Conservation (phyloP, 2,329 filamentous ascomycete species). For the Phoma sp. region DNA sequence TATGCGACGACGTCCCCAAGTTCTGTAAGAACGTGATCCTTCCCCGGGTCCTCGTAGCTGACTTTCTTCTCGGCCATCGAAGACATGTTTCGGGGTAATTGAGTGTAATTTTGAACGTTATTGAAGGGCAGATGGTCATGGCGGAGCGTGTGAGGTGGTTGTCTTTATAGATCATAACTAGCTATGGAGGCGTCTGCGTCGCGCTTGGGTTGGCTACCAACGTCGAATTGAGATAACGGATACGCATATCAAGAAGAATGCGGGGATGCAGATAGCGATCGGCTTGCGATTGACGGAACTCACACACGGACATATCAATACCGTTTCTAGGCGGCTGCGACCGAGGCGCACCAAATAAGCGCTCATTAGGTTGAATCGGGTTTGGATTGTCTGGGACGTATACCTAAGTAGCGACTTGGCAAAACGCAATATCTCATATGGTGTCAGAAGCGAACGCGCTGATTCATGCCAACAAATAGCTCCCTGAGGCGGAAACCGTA, state of each 20-base stretch:
- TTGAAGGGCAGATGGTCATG: not conserved
- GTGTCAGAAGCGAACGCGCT: too few relatives aligned
- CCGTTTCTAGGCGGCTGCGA: not conserved
- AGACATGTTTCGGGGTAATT: not conserved
- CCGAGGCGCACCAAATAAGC: conserved; percentile 1
- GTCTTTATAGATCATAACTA: conserved; percentile 2
- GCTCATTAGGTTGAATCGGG: not conserved
- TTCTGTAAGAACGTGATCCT: conserved; percentile 2
- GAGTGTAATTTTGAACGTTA: not conserved
- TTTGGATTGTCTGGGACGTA: not conserved
- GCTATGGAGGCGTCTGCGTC: not conserved
- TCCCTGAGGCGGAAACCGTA: too few relatives aligned
- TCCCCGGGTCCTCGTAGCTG: conserved; percentile 2
- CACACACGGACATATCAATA: not conserved
- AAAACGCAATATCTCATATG: not conserved
- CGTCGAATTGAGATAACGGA: not conserved
- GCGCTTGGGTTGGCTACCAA: not conserved
- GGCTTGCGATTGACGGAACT: not conserved
- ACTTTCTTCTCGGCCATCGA: not conserved
- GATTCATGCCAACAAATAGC: not conserved
- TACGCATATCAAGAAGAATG: not conserved
- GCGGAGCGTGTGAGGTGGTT: not conserved
- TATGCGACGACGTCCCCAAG: conserved; percentile 1
- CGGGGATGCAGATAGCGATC: conserved; percentile 3
- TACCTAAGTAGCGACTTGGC: not conserved